A percentile compares a stretch with the other conserved stretches of the same genome.
phyloP scores from a whole-genome alignment of 1,284 basidiomycete species.

The Microbotryomycetes sp. region DNA sequence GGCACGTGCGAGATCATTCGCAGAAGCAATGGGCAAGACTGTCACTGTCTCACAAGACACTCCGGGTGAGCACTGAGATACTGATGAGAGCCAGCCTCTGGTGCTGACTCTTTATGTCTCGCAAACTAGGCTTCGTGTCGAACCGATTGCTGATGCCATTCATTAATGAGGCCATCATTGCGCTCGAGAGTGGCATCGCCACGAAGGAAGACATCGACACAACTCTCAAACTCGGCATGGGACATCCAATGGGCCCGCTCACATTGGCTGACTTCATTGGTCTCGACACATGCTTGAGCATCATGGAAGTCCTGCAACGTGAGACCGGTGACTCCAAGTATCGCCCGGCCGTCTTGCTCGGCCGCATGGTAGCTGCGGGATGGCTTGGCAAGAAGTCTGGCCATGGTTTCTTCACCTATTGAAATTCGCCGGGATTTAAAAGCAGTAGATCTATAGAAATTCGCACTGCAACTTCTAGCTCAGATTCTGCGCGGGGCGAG shows the following conservation, averaged over 20 bases:
- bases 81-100: neutral
- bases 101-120: constrained; percentile 33
- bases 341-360: constrained; percentile 79
- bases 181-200: constrained; percentile 80
- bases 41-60: constrained; percentile 81
- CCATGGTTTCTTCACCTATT: constrained; percentile 57
- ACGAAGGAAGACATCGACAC: constrained; percentile 92
- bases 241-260: constrained; percentile 77
- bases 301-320: constrained; percentile 66
- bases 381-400: constrained; percentile 90
- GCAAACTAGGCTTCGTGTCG: constrained; percentile 54
- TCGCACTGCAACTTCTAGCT: no score
- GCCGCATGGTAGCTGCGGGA: constrained; percentile 92
- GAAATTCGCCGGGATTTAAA: no score
- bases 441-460: no score
- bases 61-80: constrained; percentile 51
- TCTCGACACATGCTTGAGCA: constrained; percentile 58
- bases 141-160: constrained; percentile 86
- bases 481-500: no score
- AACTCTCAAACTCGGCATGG: constrained; percentile 87
- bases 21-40: constrained; percentile 85
- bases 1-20: constrained; percentile 70
- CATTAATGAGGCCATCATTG: constrained; percentile 88
- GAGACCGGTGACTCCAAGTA: constrained; percentile 96
- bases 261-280: constrained; percentile 37